phyloP scores from a whole-genome alignment of 495 filamentous ascomycete species.

The Pseudomonodictys pantanalensis region DNA sequence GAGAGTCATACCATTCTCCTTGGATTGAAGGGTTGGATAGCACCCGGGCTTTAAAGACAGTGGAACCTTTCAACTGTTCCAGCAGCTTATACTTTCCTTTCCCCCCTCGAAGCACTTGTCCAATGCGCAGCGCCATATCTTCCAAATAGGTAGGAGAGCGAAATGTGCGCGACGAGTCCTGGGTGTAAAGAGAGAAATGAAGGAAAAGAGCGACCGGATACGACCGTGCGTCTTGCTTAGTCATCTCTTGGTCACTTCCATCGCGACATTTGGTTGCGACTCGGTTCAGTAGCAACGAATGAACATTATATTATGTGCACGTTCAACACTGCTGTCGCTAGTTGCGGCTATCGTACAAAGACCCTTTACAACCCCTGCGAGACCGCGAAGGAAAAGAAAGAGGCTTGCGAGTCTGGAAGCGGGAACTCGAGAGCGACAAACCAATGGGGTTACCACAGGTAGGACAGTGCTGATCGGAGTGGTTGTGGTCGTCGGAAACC shows the following conservation, averaged over 20 bases:
- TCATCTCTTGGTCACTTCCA: no score
- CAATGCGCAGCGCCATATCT: slow-evolving; percentile 25
- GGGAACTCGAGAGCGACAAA: neutral
- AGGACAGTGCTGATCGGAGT: no score
- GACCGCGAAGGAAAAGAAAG: neutral
- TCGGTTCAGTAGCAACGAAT: no score
- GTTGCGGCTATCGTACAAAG: neutral
- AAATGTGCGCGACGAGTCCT: slow-evolving; percentile 1
- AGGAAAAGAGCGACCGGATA: no score
- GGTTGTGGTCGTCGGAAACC: neutral
- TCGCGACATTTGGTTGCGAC: no score
- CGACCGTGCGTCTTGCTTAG: no score
- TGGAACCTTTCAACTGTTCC: slow-evolving; percentile 23
- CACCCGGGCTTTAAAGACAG: slow-evolving; percentile 29
- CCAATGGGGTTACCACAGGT: neutral
- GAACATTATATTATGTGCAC: neutral
- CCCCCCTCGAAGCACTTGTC: slow-evolving; percentile 25
- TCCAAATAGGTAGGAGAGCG: slow-evolving; percentile 8
- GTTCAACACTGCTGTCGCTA: neutral
- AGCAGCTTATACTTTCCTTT: slow-evolving; percentile 32
- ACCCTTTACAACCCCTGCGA: neutral
- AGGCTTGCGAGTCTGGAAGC: neutral
- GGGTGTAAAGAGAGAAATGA: neutral
- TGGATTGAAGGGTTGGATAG: slow-evolving; percentile 19
- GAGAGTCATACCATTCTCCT: slow-evolving; percentile 17